Conservation (phyloP, 2,329 filamentous ascomycete genomes). For the Xylaria sp. region DNA sequence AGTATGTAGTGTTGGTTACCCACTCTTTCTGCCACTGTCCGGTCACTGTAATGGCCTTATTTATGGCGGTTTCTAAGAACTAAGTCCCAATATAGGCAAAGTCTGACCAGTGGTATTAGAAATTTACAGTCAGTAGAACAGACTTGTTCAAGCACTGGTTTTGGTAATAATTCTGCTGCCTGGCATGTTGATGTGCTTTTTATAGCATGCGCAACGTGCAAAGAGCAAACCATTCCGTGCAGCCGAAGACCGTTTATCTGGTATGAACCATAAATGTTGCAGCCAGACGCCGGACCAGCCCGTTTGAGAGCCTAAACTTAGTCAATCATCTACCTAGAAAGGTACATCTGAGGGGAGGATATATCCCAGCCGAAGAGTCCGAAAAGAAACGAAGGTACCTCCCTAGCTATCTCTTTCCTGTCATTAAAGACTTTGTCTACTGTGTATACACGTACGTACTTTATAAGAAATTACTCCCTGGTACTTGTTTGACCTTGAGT, state of each 20-base stretch:
- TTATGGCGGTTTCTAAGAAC: neutral
- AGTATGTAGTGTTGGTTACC: too few relatives aligned
- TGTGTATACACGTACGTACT: too few relatives aligned
- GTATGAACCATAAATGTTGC: neutral
- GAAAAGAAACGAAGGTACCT: neutral
- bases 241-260: neutral
- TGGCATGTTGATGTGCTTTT: neutral
- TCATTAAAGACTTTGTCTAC: too few relatives aligned
- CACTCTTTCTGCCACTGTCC: neutral
- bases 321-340: neutral
- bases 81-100: constrained; percentile 5
- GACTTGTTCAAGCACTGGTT: neutral
- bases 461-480: neutral
- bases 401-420: neutral
- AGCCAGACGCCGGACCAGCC: too few relatives aligned
- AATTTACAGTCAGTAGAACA: too few relatives aligned
- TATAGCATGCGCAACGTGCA: neutral
- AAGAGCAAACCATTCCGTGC: too few relatives aligned
- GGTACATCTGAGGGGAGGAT: neutral
- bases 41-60: neutral
- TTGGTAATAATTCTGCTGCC: constrained; percentile 25
- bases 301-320: too few relatives aligned
- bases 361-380: neutral
- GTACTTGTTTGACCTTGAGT: neutral
- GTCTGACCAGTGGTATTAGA: neutral